Evolutionary conservation across 345 rosid species (phyloP), one percentile per base, ranked within the genome.

Genomic region (Anastatica hierochuntica): DNA sequence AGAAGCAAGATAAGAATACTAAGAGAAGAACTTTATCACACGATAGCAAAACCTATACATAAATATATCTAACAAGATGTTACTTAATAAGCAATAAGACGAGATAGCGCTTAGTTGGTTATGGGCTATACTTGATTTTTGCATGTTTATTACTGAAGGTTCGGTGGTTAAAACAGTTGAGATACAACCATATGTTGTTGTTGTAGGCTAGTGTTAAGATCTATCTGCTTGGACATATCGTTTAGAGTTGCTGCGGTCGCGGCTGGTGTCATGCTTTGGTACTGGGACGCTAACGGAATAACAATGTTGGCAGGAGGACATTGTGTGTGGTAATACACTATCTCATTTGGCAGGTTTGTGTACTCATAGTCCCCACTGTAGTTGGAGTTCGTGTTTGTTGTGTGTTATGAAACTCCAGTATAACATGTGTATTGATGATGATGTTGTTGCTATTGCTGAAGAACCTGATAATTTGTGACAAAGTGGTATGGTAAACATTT

Each of bases 191-290:
- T 53, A 14, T 67, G 72, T 48, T 59, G 70, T 44, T 69, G 79
- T 33, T 70, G 74, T 27, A 72, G 71, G 7, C 38, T 31, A 12
- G 57, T 59, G 3, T 61, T 73, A 5, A 66, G 56, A 16, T 58
- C 73, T 30, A 73, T 59, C 62, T 75, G 88, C 30, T 68, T 74
- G 1, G 92, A 74, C 69, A 82, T 67, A 56, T 85, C 89, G 0
- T 83, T 73, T 34, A 78, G 49, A 27, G 74, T 76, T 0, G 76
- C 79, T 9, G 57, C 72, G 0, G 76, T 77, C 43, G 82, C 73
- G 0, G 85, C 79, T 14, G 78, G 66, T 3, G 69, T 79, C 90
- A 82, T 73, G 58, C 75, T 82, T 57, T 79, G 90, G 65, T 80
- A 84, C 48, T 77, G 82, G n/a, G 81, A 70, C 47, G 79, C 82